These are phyloP conservation scores for Plasmodium inui DNA, from an alignment of 169 alveolate species.

Conservation along the genomic window DNA sequence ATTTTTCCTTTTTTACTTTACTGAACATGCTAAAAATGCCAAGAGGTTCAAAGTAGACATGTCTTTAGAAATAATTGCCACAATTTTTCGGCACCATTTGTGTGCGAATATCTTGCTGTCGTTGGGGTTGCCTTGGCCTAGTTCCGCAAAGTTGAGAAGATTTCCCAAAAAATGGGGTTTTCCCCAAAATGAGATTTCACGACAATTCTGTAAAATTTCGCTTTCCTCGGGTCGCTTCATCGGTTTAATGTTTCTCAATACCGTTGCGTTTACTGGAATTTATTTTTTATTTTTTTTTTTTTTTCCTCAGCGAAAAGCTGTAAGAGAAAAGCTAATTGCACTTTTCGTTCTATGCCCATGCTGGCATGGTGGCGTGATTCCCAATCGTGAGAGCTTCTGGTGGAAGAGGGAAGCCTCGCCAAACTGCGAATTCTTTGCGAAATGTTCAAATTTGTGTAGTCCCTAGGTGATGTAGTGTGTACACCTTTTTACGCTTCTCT, in stretches of 20 bases:
- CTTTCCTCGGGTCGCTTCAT: neutral
- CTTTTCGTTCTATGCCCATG: neutral
- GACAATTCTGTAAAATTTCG: neutral
- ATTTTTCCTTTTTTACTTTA: neutral
- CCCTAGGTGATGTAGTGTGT: neutral
- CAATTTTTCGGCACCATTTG: slow-evolving; percentile 1
- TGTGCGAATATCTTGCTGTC: slow-evolving; percentile 6
- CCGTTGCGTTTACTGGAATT: neutral
- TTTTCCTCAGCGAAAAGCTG: neutral
- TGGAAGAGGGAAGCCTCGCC: neutral
- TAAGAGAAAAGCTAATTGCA: neutral
- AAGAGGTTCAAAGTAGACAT: slow-evolving; percentile 18
- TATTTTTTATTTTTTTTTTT: neutral
- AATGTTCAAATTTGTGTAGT: neutral
- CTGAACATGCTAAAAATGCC: slow-evolving; percentile 4
- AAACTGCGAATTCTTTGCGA: neutral
- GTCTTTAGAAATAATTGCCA: slow-evolving; percentile 14
- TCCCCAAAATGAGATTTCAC: neutral
- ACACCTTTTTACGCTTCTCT: neutral
- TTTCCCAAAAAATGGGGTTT: neutral
- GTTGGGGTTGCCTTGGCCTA: neutral
- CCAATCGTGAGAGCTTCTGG: neutral
- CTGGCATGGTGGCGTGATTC: neutral
- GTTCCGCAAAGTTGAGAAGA: neutral
- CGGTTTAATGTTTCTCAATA: neutral